These are phyloP conservation scores for Ascobolus immersus DNA, from an alignment of 495 filamentous ascomycete species.

Conservation along the genomic window DNA sequence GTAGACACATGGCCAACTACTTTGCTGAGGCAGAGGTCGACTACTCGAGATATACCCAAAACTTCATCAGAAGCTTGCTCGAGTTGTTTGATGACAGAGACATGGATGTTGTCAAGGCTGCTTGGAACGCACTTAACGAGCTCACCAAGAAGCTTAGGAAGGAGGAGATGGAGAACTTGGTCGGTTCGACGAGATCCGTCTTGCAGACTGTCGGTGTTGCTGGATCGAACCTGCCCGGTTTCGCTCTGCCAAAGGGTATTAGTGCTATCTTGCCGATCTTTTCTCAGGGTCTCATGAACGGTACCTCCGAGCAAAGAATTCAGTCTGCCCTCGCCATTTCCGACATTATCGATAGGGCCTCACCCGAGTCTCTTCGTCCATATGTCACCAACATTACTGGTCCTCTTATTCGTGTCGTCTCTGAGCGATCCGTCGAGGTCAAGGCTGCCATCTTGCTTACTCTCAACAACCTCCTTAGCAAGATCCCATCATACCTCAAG, in stretches of 20 bases:
- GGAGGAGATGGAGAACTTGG: constrained; percentile 94
- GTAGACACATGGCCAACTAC: constrained; percentile 63
- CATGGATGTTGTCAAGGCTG: constrained; percentile 61
- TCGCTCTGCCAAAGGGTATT: constrained; percentile 88
- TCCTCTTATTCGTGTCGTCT: constrained; percentile 88
- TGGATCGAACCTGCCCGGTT: constrained; percentile 64
- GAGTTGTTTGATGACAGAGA: constrained; percentile 81
- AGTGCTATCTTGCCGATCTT: constrained; percentile 92
- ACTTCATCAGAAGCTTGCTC: constrained; percentile 67
- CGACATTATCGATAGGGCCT: constrained; percentile 80
- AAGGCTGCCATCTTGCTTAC: constrained; percentile 86
- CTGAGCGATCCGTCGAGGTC: constrained; percentile 80
- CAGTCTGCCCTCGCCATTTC: constrained; percentile 81
- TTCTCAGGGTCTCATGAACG: constrained; percentile 91
- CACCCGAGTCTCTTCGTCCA: constrained; percentile 54
- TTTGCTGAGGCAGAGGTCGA: constrained; percentile 60
- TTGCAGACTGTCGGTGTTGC: constrained; percentile 69
- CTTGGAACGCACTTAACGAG: constrained; percentile 70
- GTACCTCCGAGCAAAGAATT: constrained; percentile 68
- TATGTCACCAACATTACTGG: constrained; percentile 96
- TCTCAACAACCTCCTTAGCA: constrained; percentile 81
- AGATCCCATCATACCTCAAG: constrained; percentile 86
- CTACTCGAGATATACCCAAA: constrained; percentile 80
- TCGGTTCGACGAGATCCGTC: constrained; percentile 57
- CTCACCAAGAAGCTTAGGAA: constrained; percentile 76